Evolutionary conservation across 2,329 filamentous ascomycete genomes (phyloP).

Genomic region (Annulohypoxylon truncatum): DNA sequence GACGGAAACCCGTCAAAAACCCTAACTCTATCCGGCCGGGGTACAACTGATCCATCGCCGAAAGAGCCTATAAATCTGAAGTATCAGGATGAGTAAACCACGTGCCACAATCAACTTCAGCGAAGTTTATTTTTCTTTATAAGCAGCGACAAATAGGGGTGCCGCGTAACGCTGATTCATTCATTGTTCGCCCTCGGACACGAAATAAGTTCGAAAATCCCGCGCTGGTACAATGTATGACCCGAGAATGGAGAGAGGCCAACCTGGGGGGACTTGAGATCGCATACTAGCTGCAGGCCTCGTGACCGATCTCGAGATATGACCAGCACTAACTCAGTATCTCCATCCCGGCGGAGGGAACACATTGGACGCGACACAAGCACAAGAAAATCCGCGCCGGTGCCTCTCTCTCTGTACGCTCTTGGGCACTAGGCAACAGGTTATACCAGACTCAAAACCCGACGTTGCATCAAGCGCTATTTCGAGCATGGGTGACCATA

Average conservation of each 20-base stretch:
- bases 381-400: slow-evolving; percentile 13
- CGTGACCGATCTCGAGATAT: slow-evolving; percentile 31
- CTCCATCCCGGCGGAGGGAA: slow-evolving; percentile 11
- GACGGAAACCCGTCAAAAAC: slow-evolving; percentile 10
- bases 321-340: background rate
- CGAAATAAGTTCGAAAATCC: slow-evolving; percentile 1
- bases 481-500: slow-evolving; percentile 24
- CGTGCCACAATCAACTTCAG: slow-evolving; percentile 19
- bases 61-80: background rate
- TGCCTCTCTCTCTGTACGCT: slow-evolving; percentile 2
- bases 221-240: background rate
- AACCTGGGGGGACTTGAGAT: slow-evolving; percentile 6
- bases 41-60: background rate
- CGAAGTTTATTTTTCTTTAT: slow-evolving; percentile 11
- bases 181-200: background rate
- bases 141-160: background rate
- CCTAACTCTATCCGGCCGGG: slow-evolving; percentile 17
- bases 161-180: slow-evolving; percentile 38
- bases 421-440: background rate
- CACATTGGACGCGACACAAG: slow-evolving; percentile 1
- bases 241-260: background rate
- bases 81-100: slow-evolving; percentile 4
- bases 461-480: slow-evolving; percentile 27
- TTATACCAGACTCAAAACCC: slow-evolving; percentile 14
- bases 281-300: slow-evolving; percentile 33